Base-by-base conservation (phyloP, 2,329 filamentous ascomycete genomes). In the Aspergillus neotritici region DNA sequence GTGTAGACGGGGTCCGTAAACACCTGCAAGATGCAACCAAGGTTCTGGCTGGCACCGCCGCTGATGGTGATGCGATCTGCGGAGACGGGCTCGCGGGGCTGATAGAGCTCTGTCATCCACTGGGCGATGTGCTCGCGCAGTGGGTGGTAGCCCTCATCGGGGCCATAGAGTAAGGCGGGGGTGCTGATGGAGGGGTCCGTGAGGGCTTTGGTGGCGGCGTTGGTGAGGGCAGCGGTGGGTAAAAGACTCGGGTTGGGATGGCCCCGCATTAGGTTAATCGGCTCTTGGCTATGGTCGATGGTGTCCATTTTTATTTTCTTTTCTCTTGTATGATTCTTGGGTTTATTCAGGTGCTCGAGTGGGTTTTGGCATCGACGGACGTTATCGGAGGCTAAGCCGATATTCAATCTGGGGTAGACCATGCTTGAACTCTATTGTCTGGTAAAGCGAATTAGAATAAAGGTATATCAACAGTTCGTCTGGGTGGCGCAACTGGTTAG, bases 1-100 rank as follows among this genome's bases (percentile, higher is more conserved):
- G 90, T 95, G 57, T 82, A 84, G 2, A 73, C 66, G 1, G 87
- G 85, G 62, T 95, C 90, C 0, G 87, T 86, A 59, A 85, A 95
- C 25, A 85, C 85, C 63, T 85, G 80, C 38, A 95, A 69, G 4
- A 94, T 69, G 57, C 81, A 85, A 0, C 85, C 87, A 2, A 94
- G 64, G 60, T 83, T 89, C 72, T 94, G 89, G 52, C 82, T 87
- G 3, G 90, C 90, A 12, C 90, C 90, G 34, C 89, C 88, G 0
- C 86, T 87, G 61, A 95, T 83, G 60, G 83, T 86, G 41, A 95
- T 83, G 28, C 87, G 76, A 3, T 79, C 73, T 4, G 74, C 58
- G 11, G 66, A 57, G 34, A 82, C 69, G 2, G 68, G 62, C 3
- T 65, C 53, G 5, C 54, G 36, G 0, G 60, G 62, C 2, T 70